A percentile compares a stretch with the other conserved stretches of the same genome.
phyloP scores from a whole-genome alignment of 495 filamentous ascomycete species.

The Podospora tetraspora region DNA sequence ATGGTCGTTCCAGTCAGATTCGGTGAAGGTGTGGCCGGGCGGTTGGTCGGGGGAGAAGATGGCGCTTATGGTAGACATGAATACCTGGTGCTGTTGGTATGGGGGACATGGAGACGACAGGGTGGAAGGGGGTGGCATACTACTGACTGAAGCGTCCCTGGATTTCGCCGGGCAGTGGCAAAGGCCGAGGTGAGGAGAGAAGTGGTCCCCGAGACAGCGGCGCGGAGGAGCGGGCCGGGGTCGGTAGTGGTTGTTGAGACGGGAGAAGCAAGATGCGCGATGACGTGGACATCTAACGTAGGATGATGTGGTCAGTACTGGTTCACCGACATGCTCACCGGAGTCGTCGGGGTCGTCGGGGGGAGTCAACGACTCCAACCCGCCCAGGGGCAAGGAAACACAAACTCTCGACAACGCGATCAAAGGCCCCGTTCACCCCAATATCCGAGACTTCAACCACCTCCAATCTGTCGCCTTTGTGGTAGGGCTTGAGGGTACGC shows the following conservation, averaged over 20 bases:
- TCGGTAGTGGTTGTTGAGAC: slow-evolving; percentile 59
- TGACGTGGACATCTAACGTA: slow-evolving; percentile 4
- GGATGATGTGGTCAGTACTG: background rate
- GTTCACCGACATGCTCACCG: background rate
- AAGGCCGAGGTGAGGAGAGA: slow-evolving; percentile 62
- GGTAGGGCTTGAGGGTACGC: slow-evolving; percentile 46
- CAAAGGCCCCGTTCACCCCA: slow-evolving; percentile 34
- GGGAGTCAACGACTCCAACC: background rate
- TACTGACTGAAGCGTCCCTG: slow-evolving; percentile 3
- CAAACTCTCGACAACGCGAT: slow-evolving; percentile 38
- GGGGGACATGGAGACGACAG: too few species aligned
- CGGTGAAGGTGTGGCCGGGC: slow-evolving; percentile 24
- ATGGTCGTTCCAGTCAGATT: slow-evolving; percentile 33
- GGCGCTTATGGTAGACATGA: slow-evolving; percentile 45
- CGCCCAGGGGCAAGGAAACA: background rate
- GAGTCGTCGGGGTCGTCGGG: background rate
- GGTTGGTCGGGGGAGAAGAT: slow-evolving; percentile 25
- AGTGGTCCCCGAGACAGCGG: slow-evolving; percentile 66
- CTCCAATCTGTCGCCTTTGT: slow-evolving; percentile 36
- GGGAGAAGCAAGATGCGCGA: slow-evolving; percentile 51
- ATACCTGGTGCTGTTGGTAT: too few species aligned
- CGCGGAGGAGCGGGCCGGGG: slow-evolving; percentile 60
- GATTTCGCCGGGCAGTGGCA: slow-evolving; percentile 41
- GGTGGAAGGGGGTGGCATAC: too few species aligned
- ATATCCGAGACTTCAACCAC: slow-evolving; percentile 39